phyloP scores from a whole-genome alignment of 169 alveolate genomes.

The Pseudocohnilembus persalinus region DNA sequence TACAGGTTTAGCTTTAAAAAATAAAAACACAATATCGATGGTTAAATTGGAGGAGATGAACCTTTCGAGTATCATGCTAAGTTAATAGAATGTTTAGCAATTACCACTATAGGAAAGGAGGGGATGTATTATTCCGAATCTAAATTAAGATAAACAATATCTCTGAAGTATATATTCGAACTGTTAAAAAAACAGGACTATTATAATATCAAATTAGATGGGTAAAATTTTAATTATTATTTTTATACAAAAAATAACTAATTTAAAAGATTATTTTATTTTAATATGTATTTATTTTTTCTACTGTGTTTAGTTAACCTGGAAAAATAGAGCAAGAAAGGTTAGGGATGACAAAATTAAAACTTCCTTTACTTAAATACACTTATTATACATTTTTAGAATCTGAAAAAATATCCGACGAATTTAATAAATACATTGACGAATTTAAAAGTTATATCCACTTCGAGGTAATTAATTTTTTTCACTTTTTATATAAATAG shows the following conservation, averaged over 20 bases:
- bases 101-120: conserved; percentile 46
- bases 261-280: no score
- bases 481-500: no score
- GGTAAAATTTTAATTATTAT: neutral
- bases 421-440: conserved; percentile 23
- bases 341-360: conserved; percentile 4
- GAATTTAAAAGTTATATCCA: conserved; percentile 24
- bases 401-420: conserved; percentile 48
- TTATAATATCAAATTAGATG: neutral
- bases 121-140: conserved; percentile 42
- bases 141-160: conserved; percentile 19
- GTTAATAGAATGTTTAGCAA: conserved; percentile 25
- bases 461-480: conserved; percentile 12
- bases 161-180: conserved; percentile 32
- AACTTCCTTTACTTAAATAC: conserved; percentile 34
- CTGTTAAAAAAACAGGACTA: conserved; percentile 24
- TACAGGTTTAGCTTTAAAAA: conserved; percentile 28
- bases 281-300: no score
- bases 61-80: conserved; percentile 39
- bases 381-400: conserved; percentile 41
- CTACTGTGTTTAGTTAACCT: no score
- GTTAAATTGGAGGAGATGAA: conserved; percentile 16
- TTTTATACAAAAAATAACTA: no score
- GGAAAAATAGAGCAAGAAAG: neutral
- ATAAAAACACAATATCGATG: neutral